phyloP scores from a whole-genome alignment of 2,329 filamentous ascomycete species.

The Leptographium lundbergii region DNA sequence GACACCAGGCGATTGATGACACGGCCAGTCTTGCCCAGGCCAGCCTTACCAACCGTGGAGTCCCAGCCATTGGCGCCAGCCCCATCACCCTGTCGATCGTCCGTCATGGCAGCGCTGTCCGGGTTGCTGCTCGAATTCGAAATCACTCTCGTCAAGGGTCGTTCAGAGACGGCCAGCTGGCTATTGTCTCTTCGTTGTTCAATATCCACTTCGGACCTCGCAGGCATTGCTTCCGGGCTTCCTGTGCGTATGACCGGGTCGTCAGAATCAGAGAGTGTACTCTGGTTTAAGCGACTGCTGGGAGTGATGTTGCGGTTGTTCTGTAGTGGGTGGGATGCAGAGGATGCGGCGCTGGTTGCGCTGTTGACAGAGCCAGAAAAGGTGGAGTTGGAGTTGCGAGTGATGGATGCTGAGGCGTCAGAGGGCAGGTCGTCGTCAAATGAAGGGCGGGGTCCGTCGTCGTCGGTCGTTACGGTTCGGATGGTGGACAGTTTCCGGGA shows the following conservation, averaged over 20 bases:
- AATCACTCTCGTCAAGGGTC: not conserved
- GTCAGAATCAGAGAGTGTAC: constrained; percentile 1
- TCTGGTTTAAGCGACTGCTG: constrained; percentile 25
- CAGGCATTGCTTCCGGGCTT: not conserved
- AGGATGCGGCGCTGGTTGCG: constrained; percentile 35
- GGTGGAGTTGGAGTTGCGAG: constrained; percentile 27
- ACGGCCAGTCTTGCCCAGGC: constrained; percentile 59
- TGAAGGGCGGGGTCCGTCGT: constrained; percentile 25
- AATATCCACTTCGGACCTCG: constrained; percentile 13
- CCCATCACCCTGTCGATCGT: constrained; percentile 17
- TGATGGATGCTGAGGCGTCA: constrained; percentile 22
- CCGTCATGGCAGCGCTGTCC: not conserved
- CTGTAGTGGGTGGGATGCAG: constrained; percentile 19
- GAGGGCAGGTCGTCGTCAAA: constrained; percentile 30
- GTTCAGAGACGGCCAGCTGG: not conserved
- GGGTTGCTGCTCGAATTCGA: not conserved
- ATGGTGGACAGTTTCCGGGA: constrained; percentile 34
- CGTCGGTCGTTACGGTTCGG: constrained; percentile 43
- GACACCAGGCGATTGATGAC: constrained; percentile 73
- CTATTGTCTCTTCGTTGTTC: constrained; percentile 16
- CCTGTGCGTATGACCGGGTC: not conserved
- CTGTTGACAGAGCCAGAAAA: constrained; percentile 46
- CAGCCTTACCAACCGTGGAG: constrained; percentile 56
- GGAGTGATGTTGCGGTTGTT: constrained; percentile 19
- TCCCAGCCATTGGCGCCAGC: constrained; percentile 35